Evolutionary conservation across 768 basidiomycete species (phyloP).

Genomic region (Panaeolus papilionaceus): DNA sequence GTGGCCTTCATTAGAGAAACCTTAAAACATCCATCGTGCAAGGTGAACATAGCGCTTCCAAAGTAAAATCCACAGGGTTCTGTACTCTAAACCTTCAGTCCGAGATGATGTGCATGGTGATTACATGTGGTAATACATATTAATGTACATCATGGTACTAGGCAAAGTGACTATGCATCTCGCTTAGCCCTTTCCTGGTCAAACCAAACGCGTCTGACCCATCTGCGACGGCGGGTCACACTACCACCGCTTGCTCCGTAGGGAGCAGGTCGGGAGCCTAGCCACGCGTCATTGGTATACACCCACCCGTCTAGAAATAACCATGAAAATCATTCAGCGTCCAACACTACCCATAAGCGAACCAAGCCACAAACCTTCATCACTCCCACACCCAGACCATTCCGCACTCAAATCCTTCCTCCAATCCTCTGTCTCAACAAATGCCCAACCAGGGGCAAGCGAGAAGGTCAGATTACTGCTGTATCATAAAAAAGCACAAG

Average conservation of each 20-base stretch:
- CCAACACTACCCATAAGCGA: background rate
- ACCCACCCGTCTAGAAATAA: conserved; percentile 72
- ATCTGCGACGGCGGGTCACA: conserved; percentile 72
- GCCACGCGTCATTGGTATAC: conserved; percentile 82
- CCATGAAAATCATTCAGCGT: conserved; percentile 7
- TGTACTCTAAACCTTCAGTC: background rate
- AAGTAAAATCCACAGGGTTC: too few species aligned
- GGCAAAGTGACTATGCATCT: conserved; percentile 24
- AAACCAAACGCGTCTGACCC: conserved; percentile 75
- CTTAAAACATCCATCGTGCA: too few species aligned
- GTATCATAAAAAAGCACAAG: conserved; percentile 19
- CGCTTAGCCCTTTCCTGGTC: conserved; percentile 30
- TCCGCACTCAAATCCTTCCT: conserved; percentile 62
- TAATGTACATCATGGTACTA: background rate
- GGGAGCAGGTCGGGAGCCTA: conserved; percentile 49
- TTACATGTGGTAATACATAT: background rate
- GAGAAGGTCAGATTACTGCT: conserved; percentile 85
- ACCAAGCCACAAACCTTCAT: conserved; percentile 31
- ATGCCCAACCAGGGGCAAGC: conserved; percentile 76
- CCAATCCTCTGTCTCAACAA: conserved; percentile 83
- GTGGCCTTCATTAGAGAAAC: too few species aligned
- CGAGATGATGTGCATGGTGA: background rate
- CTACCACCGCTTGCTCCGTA: conserved; percentile 50
- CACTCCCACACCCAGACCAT: conserved; percentile 56
- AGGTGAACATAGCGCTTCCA: too few species aligned